Evolutionary conservation across 148 eudicot species (phyloP), one percentile per base, ranked within the genome.

Genomic region (Gaultheria prostrata): DNA sequence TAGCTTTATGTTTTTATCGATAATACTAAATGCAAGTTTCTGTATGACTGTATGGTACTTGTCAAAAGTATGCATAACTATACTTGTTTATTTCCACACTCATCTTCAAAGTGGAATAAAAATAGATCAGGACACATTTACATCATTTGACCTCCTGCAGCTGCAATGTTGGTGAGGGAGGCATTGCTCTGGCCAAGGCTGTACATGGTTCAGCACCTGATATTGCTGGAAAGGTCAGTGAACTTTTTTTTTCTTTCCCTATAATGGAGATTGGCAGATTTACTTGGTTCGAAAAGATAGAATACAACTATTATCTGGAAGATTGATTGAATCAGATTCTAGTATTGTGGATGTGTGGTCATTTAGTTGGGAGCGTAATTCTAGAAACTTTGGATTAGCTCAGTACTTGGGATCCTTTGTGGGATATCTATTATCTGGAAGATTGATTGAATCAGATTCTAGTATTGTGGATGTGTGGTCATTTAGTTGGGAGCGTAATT

Each of bases 161-260:
- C 84, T 89, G 91, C 89, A 97, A 97, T 86, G 94, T 97, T 90
- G 99, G 99, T 13, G 99, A 97, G 90, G 97, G 94, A 82, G 99
- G 99, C 80, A 91, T 97, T 85, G 95, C 94, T 85, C 93, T 97
- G 87, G 99, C 99, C 87, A 98, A 97, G 89, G 99, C 99, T 85
- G 99, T 97, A 73, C 99, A 97, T 86, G 99, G 99, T 83, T 97
- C 99, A 57, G 99, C 99, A 80, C 98, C 99, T 86, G 99, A 97
- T 89, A 97, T 97, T 83, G 98, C 99, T 83, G 99, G 99, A 85
- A 94, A 94, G 99, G 99, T 93, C 69, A 80, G 92, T 85, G 39
- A 70, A 72, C 49, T 20, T 20, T 33, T 9, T 35, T 11, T 18
- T 51, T 49, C 32, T 28, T 28, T 9, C 65, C 76, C 18, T 28